Conservation (phyloP, 768 basidiomycete genomes). For the Boletus reticulatus region DNA sequence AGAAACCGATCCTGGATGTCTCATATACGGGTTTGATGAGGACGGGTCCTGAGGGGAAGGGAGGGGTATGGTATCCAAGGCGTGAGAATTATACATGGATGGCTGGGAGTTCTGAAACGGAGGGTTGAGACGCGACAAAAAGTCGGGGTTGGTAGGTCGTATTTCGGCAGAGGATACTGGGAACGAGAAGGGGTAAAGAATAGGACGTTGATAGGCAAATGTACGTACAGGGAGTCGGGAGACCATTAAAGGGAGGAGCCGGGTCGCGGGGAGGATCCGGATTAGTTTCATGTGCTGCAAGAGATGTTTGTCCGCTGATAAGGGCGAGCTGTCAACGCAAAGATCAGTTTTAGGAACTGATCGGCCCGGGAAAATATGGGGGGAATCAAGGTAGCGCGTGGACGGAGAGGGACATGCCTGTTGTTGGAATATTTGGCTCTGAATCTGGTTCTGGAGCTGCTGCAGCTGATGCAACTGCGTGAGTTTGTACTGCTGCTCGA, state of each 20-base stretch:
- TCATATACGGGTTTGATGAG: conserved; percentile 26
- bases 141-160: conserved; percentile 57
- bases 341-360: conserved; percentile 12
- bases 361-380: not conserved
- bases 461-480: conserved; percentile 75
- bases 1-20: conserved; percentile 49
- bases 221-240: conserved; percentile 67
- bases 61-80: conserved; percentile 25
- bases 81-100: conserved; percentile 24
- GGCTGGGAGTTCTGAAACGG: conserved; percentile 36
- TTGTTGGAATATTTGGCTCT: conserved; percentile 87
- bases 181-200: conserved; percentile 11
- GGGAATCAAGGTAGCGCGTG: not conserved
- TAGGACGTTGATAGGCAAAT: conserved; percentile 5
- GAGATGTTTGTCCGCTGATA: conserved; percentile 46
- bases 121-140: conserved; percentile 60
- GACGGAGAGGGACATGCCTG: conserved; percentile 52
- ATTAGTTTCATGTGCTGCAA: conserved; percentile 38
- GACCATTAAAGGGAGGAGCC: conserved; percentile 41
- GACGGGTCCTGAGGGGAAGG: conserved; percentile 31
- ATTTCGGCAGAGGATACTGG: conserved; percentile 66
- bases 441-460: conserved; percentile 79
- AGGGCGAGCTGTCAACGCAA: conserved; percentile 55
- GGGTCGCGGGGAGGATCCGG: conserved; percentile 36
- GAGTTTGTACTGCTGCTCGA: conserved; percentile 78